Percentiles rank a stretch among this genome's conserved stretches.
phyloP scores from a whole-genome alignment of 192 early-diverging fungal species.

The Geranomyces michiganensis region DNA sequence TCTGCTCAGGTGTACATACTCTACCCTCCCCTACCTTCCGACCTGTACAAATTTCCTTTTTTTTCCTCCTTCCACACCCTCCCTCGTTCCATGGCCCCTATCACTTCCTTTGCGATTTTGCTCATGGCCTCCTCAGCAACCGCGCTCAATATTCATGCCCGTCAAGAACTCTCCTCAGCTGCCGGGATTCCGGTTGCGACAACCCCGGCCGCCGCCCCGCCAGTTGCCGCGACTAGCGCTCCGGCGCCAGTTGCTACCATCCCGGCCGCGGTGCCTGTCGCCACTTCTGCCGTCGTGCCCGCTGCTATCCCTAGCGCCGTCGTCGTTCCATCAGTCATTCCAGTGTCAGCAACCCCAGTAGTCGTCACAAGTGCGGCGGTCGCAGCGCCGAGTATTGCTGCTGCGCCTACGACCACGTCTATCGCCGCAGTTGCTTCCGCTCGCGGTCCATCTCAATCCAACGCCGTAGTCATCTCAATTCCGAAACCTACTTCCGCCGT shows the following conservation, averaged over 20 bases:
- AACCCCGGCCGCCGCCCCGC: background rate
- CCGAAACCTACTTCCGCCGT: background rate
- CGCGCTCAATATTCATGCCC: background rate
- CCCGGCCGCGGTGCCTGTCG: background rate
- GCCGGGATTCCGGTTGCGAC: background rate
- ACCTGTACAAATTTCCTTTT: background rate
- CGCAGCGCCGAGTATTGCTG: background rate
- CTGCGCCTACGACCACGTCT: background rate
- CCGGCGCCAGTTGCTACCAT: background rate
- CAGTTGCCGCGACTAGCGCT: background rate
- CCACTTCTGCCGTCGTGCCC: background rate
- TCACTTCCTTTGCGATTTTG: background rate
- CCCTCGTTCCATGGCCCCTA: conserved; percentile 7
- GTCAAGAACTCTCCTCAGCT: background rate
- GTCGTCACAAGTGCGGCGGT: background rate
- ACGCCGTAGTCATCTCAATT: background rate
- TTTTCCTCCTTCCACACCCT: background rate
- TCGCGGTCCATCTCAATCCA: background rate
- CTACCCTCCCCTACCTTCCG: no score
- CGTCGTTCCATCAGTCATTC: background rate
- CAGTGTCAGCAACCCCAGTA: background rate
- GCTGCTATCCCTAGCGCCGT: background rate
- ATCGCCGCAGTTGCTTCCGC: background rate
- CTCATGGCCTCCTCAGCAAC: background rate
- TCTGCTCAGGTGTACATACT: no score